Conservation (phyloP, 495 filamentous ascomycete species). For the Penicillium chermesinum region DNA sequence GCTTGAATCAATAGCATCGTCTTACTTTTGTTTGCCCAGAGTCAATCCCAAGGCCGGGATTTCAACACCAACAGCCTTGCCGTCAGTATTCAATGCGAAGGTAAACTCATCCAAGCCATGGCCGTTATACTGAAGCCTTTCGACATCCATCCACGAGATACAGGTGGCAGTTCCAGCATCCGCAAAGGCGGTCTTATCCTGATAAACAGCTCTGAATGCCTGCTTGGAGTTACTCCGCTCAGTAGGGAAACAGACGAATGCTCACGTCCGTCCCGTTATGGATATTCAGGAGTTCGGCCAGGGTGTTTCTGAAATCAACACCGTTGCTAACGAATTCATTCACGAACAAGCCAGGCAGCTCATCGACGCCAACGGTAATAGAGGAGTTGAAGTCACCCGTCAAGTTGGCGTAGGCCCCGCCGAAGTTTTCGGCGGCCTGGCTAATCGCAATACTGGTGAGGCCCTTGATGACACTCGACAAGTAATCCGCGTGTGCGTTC, state of each 20-base stretch:
- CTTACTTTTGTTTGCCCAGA: constrained; percentile 6
- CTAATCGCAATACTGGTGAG: constrained; percentile 39
- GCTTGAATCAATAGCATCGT: too few relatives aligned
- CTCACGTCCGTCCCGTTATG: constrained; percentile 26
- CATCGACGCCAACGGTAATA: constrained; percentile 33
- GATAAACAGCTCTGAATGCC: constrained; percentile 42
- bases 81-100: constrained; percentile 37
- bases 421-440: constrained; percentile 38
- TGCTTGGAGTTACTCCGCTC: constrained; percentile 19
- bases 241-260: constrained; percentile 47
- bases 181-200: constrained; percentile 30
- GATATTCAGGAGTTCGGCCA: constrained; percentile 25
- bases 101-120: constrained; percentile 47
- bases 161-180: constrained; percentile 30
- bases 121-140: constrained; percentile 35
- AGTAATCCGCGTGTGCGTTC: constrained; percentile 22
- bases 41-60: constrained; percentile 36
- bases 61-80: constrained; percentile 39
- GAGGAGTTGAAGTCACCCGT: constrained; percentile 6
- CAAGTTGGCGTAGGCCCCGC: constrained; percentile 32
- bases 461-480: constrained; percentile 33
- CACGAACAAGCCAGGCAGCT: constrained; percentile 42
- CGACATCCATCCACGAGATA: constrained; percentile 46
- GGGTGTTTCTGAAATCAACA: constrained; percentile 34
- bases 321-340: constrained; percentile 47